Conservation (phyloP, 2,329 filamentous ascomycete species). For the Tothia fuscella region DNA sequence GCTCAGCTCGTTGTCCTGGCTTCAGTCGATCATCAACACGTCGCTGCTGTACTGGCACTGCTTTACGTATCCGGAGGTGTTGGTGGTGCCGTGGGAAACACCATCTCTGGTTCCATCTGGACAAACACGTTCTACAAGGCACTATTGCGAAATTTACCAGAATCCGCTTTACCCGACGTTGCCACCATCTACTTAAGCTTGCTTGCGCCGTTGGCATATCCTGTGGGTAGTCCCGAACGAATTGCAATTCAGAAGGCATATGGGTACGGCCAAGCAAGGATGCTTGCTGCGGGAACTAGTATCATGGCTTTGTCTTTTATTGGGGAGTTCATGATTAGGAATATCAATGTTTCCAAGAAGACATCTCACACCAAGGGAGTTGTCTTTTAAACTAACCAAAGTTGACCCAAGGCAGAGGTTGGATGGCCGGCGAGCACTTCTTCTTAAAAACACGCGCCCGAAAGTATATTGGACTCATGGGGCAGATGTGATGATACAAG, state of each 20-base stretch:
- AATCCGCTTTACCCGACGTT: neutral
- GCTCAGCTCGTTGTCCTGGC: constrained; percentile 19
- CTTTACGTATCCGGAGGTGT: constrained; percentile 19
- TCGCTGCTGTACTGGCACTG: constrained; percentile 22
- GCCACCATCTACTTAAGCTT: constrained; percentile 8
- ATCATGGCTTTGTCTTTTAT: constrained; percentile 6
- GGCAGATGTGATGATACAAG: no score
- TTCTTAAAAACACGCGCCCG: no score
- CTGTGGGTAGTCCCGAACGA: constrained; percentile 2
- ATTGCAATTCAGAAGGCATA: constrained; percentile 11
- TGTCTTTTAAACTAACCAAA: constrained; percentile 11
- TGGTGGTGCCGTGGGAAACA: constrained; percentile 20
- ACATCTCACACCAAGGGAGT: constrained; percentile 13
- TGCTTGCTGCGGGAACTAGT: constrained; percentile 7
- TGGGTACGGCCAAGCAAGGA: constrained; percentile 9
- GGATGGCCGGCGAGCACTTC: no score
- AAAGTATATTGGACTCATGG: no score
- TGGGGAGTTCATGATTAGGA: constrained; percentile 6
- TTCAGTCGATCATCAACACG: constrained; percentile 22
- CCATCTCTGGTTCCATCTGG: constrained; percentile 24
- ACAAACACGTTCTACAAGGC: constrained; percentile 17
- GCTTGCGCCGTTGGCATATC: constrained; percentile 9
- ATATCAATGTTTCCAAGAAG: constrained; percentile 9
- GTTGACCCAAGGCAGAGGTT: no score
- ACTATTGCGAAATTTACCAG: neutral